Conservation (phyloP, 75 land plant species). For the Sequoia sempervirens region DNA sequence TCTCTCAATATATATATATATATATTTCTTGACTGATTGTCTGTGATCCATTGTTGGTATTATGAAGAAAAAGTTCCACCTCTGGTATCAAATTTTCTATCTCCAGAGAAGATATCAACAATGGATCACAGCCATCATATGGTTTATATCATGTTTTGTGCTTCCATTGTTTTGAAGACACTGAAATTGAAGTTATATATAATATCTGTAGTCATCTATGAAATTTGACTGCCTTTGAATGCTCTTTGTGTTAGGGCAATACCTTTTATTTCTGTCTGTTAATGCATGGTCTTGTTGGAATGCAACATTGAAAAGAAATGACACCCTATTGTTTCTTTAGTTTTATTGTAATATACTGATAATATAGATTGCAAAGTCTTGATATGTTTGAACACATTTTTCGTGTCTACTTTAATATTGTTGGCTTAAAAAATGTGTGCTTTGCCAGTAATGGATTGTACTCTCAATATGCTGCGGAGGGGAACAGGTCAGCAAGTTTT, state of each 20-base stretch:
- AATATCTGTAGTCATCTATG: background rate
- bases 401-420: background rate
- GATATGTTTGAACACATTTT: background rate
- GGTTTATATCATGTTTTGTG: background rate
- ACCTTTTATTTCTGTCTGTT: background rate
- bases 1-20: no score
- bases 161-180: background rate
- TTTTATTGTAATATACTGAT: conserved; percentile 3
- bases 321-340: background rate
- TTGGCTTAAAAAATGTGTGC: background rate
- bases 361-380: background rate
- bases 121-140: background rate
- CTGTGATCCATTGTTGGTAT: no score
- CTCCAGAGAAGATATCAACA: no score
- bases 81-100: no score
- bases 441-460: conserved; percentile 76
- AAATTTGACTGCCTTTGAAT: background rate
- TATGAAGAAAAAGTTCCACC: no score
- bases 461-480: conserved; percentile 53
- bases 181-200: background rate
- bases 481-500: conserved; percentile 56
- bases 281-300: background rate
- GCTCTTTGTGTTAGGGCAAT: background rate
- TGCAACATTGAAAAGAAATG: background rate
- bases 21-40: no score